Evolutionary conservation across 306 rosid genomes (phyloP).

Genomic region (Cyclanthera cordifolia): DNA sequence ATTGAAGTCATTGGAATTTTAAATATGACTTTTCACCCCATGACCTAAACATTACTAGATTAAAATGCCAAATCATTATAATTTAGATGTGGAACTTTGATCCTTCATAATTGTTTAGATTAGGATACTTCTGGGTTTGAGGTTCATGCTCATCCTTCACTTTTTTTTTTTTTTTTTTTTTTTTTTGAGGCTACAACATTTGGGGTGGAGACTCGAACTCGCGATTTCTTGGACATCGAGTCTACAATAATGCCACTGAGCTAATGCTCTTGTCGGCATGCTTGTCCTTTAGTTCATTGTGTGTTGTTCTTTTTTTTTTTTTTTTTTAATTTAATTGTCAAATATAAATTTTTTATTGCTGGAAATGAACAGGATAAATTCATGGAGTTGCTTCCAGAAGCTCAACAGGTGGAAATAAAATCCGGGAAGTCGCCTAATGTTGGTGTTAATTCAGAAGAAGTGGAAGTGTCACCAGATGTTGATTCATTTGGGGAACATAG

Average conservation of each 20-base stretch:
- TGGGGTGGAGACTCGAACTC: too few species aligned
- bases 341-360: background rate
- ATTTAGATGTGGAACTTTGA: background rate
- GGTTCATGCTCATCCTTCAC: background rate
- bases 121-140: background rate
- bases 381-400: conserved; percentile 85
- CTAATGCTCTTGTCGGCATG: too few species aligned
- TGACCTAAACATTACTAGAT: background rate
- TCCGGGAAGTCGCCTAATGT: conserved; percentile 37
- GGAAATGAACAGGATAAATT: conserved; percentile 51
- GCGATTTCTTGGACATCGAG: too few species aligned
- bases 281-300: background rate
- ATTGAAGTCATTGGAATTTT: background rate
- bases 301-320: background rate
- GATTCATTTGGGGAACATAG: conserved; percentile 38
- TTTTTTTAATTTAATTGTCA: too few species aligned
- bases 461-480: conserved; percentile 28
- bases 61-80: background rate
- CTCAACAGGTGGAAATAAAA: conserved; percentile 50
- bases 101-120: background rate
- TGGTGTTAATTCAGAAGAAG: conserved; percentile 30
- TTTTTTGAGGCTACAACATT: too few species aligned
- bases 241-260: too few species aligned
- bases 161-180: background rate
- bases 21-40: background rate